Evolutionary conservation across 2,329 filamentous ascomycete species (phyloP), one percentile per base, ranked within the genome.

Genomic region (Cercospora beticola): DNA sequence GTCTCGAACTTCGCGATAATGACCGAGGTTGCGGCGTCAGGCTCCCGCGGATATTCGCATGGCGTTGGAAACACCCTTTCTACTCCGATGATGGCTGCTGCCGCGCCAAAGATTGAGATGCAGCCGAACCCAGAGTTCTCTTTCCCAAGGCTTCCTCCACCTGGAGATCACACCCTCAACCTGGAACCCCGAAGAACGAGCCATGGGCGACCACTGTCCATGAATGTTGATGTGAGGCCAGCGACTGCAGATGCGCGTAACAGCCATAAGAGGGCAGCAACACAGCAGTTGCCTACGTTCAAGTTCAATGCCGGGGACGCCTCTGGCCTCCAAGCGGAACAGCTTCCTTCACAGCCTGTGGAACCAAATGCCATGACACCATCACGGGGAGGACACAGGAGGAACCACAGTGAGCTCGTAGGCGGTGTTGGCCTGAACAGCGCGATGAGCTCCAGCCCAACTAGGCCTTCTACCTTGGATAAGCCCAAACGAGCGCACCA

Each of bases 341-440:
- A 76, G 10, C 56, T 81, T 80, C 69, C 73, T 30, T 69, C 76
- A 10, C 79, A 81, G 4, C 33, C 31, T 16, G 21, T 31, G 26
- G 49, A 64, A 30, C 49, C 49, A 1, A 64, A 57, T 58, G 49
- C 62, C 49, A 75, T 77, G 14, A 81, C 82, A 30, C 85, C 89
- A 18, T 83, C 86, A 21, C 84, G 87, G 69, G 82, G 86, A 33
- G 88, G 89, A 23, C 91, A 93, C 77, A 86, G 90, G 74, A 87
- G 94, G 75, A 91, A 91, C 64, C 91, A 89, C 30, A 97, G 93
- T 78, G 93, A 97, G 78, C 93, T 96, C 75, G 91, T 96, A 58
- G 92, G 92, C 43, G 92, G 91, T 7, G 90, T 90, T 74, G 82
- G 83, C 75, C 76, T 80, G 81, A 86, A 72, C 83, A 88, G 74